These are phyloP conservation scores for Candida orba DNA, from an alignment of 805 yeast species.

Conservation along the genomic window DNA sequence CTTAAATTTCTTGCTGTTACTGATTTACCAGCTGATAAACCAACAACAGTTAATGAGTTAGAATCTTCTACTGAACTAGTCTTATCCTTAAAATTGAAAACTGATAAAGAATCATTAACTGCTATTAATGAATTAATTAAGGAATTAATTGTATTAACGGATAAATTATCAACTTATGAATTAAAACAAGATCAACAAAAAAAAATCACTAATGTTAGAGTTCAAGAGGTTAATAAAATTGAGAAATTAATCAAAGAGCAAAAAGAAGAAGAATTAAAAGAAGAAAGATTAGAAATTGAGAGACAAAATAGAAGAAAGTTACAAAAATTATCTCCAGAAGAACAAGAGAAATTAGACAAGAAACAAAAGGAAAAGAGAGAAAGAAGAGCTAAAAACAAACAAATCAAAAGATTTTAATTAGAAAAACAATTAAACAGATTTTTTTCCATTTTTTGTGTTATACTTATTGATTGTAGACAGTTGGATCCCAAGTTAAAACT, in stretches of 20 bases:
- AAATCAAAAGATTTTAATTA: constrained; percentile 13
- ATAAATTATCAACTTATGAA: constrained; percentile 40
- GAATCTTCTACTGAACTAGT: constrained; percentile 43
- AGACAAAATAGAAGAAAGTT: constrained; percentile 55
- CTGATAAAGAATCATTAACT: constrained; percentile 40
- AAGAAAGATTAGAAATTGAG: constrained; percentile 62
- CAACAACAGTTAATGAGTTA: constrained; percentile 50
- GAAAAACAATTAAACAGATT: too few relatives aligned
- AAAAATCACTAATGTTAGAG: constrained; percentile 74
- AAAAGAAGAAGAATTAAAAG: constrained; percentile 62
- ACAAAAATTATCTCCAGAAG: constrained; percentile 59
- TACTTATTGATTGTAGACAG: constrained; percentile 1
- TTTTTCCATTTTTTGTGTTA: too few relatives aligned
- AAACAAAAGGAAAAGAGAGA: constrained; percentile 78
- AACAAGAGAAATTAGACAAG: constrained; percentile 70
- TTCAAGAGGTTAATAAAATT: constrained; percentile 61
- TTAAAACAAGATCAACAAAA: constrained; percentile 71
- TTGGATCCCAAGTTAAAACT: constrained; percentile 60
- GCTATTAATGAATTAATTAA: constrained; percentile 43
- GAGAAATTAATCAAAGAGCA: constrained; percentile 58
- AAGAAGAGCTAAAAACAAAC: constrained; percentile 58
- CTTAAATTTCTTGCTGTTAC: constrained; percentile 72
- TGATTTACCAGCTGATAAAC: constrained; percentile 74
- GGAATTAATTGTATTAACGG: constrained; percentile 50
- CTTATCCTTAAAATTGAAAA: constrained; percentile 47